These are phyloP conservation scores for Podospora bellae-mahoneyi DNA, from an alignment of 495 filamentous ascomycete species.

Conservation along the genomic window DNA sequence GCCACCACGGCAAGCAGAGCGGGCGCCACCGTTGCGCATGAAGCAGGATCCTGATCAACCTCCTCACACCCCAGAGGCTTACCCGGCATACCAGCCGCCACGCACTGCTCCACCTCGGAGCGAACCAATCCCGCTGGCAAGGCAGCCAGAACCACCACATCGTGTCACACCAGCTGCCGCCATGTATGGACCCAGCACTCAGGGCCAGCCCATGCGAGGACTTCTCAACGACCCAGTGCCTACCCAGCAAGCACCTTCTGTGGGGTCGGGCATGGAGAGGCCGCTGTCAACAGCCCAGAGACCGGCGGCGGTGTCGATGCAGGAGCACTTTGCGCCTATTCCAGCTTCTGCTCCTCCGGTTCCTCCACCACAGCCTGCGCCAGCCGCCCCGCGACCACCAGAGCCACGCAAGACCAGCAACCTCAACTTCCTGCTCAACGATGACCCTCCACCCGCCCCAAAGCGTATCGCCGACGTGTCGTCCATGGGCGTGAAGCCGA, in stretches of 20 bases:
- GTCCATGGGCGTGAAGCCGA: constrained; percentile 30
- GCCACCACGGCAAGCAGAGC: constrained; percentile 31
- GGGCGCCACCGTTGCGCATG: constrained; percentile 34
- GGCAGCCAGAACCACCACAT: constrained; percentile 42
- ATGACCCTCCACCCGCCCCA: constrained; percentile 38
- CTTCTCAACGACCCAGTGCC: constrained; percentile 32
- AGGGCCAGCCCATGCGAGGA: constrained; percentile 33
- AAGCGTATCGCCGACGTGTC: constrained; percentile 44
- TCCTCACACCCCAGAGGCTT: constrained; percentile 30
- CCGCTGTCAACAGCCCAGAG: constrained; percentile 34
- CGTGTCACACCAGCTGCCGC: constrained; percentile 35
- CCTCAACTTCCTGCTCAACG: constrained; percentile 50
- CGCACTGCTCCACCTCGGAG: constrained; percentile 32
- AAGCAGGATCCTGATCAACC: constrained; percentile 46
- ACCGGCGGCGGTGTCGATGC: constrained; percentile 31
- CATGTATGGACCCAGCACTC: constrained; percentile 31
- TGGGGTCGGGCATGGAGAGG: constrained; percentile 21
- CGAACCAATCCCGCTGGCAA: constrained; percentile 39
- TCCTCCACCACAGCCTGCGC: constrained; percentile 30
- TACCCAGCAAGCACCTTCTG: constrained; percentile 29
- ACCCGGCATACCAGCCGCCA: constrained; percentile 30
- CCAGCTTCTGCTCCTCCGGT: constrained; percentile 34
- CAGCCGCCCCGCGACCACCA: constrained; percentile 33
- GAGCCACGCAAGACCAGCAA: constrained; percentile 45
- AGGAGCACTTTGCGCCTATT: constrained; percentile 36